phyloP scores from a whole-genome alignment of 768 basidiomycete genomes.

The Cytidiella melzeri region DNA sequence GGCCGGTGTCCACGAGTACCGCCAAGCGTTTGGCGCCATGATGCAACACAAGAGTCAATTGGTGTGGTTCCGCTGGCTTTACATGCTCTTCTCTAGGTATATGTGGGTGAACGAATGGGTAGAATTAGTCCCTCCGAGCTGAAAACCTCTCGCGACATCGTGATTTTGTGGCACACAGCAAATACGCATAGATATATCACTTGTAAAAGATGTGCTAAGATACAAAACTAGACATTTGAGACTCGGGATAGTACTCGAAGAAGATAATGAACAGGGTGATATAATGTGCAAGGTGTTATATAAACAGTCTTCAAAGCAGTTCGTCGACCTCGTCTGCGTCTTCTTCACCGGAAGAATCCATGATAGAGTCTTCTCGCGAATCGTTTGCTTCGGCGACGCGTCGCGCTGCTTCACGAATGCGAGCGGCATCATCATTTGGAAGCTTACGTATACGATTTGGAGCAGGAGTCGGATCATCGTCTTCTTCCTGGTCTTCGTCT shows the following conservation, averaged over 20 bases:
- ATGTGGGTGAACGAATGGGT: constrained; percentile 92
- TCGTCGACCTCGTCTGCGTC: constrained; percentile 34
- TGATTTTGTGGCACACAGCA: background rate
- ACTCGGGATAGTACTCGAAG: background rate
- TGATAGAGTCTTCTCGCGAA: constrained; percentile 41
- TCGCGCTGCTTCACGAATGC: constrained; percentile 1
- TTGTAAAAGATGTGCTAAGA: too few species aligned
- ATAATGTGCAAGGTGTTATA: background rate
- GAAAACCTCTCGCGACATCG: background rate
- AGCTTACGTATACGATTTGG: constrained; percentile 3
- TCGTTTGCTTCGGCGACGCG: background rate
- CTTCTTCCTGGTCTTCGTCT: constrained; percentile 30
- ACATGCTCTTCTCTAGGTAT: constrained; percentile 73
- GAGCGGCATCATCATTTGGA: constrained; percentile 4
- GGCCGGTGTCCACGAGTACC: constrained; percentile 51
- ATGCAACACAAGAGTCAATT: constrained; percentile 66
- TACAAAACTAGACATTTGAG: constrained; percentile 1
- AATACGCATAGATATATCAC: background rate
- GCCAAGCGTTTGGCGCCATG: constrained; percentile 62
- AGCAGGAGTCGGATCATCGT: constrained; percentile 34
- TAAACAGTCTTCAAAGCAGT: constrained; percentile 13
- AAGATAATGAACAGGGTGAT: background rate
- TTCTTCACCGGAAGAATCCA: constrained; percentile 35
- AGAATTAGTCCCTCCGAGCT: constrained; percentile 31
- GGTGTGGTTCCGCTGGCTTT: constrained; percentile 87